Evolutionary conservation across 208 protist genomes (phyloP), one percentile per base, ranked within the genome.

Genomic region (Acanthamoeba royreba): DNA sequence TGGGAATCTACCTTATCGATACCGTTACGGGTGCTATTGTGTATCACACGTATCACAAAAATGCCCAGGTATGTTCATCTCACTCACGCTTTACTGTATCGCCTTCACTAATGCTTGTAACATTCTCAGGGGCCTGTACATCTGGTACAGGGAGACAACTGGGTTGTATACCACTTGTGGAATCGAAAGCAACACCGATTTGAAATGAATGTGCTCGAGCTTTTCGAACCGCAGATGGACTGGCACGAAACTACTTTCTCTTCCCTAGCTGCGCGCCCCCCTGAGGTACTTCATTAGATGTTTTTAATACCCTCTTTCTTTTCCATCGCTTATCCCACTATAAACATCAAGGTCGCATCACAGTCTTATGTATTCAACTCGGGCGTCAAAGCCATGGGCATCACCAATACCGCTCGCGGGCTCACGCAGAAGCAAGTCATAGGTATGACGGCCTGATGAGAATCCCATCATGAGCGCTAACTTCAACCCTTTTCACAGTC

Each of bases 61-160:
- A 94, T 38, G 81, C 86, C 9, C 52, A 74, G 33, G 33, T 43
- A 45, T 8, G 5, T 35, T 45, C 45, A 11, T 52, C 17, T 47
- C 31, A n/a, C 77, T n/a, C 9, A 8, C 77, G 31, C 31, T 47
- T 47, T 52, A 9, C 31, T 45, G 33, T 47, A 38, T 28, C 25
- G 28, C 46, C 22, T 46, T 25, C 4, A 87, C 25, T 38, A 87
- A 58, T 2, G 17, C 15, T 25, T 79, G 33, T 22, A 45, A 31
- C n/a, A 19, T 35, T 25, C 1, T 4, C 53, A 90, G 52, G 58
- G 33, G 9, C 45, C 93, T 1, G 55, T 96, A 15, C 53, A 55
- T 11, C 86, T 95, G 13, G 72, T 95, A 11, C 83, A 94, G 15
- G 79, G 90, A 53, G 95, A 96, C 38, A 96, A 96, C 69, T 92